Base-by-base conservation (phyloP, 2,329 filamentous ascomycete species). In the Alternaria angustiovoidea region DNA sequence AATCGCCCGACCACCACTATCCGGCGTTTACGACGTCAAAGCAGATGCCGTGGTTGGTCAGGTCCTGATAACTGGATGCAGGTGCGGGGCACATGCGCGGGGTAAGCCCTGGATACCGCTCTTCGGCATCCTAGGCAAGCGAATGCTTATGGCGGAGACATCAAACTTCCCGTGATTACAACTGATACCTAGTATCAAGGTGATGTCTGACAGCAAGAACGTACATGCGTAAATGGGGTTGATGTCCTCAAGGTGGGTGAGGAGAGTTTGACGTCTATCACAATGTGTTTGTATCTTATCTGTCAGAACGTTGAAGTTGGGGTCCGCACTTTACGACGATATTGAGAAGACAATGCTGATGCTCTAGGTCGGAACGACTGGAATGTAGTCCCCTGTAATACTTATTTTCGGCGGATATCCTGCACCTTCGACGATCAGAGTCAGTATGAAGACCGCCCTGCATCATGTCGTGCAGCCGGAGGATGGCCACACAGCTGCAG, bases 41-140 rank as follows among this genome's bases (percentile, higher is more conserved):
- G 1, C 4, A 28, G 18, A 36, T 26, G 39, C 46, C 36, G 52
- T 36, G 46, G 46, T 56, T 56, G 57, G 57, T 42, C 44, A 32
- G 22, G 28, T 26, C 16, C n/a, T 22, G 20, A 42, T 46, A 26
- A n/a, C 0, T 24, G 7, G 7, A 38, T 49, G 46, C 46, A 36
- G 3, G 46, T 36, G 46, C 46, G 46, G 46, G 46, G 46, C 46
- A 4, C 18, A 28, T 28, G 43, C 26, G 46, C 46, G 46, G 46
- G 46, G 46, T 49, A 49, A 49, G 20, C 46, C 3, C 20, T 38
- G 22, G 5, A 12, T 4, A 18, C 1, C 32, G 46, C 30, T 24
- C 30, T 22, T 24, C 30, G 46, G 18, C 44, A 22, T 32, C 30
- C 26, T 8, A 18, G 44, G 30, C 8, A 18, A 34, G 30, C 28